Conservation (phyloP, 129 eudicot genomes). For the Tagetes patula region DNA sequence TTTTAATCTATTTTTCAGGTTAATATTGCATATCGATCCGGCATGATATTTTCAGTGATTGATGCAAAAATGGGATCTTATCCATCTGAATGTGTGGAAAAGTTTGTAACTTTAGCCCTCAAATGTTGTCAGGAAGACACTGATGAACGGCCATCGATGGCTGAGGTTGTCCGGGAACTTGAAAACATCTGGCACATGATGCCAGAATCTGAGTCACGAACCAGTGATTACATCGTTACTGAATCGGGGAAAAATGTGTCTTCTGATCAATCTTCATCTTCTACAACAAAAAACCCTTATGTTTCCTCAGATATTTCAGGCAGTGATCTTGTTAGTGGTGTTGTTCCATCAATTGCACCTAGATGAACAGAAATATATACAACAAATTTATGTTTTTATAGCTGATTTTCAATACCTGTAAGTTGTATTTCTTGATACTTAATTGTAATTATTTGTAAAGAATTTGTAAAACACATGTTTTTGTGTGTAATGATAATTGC, state of each 20-base stretch:
- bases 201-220: conserved; percentile 62
- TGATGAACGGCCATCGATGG: conserved; percentile 74
- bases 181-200: conserved; percentile 63
- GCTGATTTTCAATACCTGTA: conserved; percentile 4
- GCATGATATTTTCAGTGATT: conserved; percentile 69
- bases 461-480: too few species aligned
- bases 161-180: conserved; percentile 77
- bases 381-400: not conserved
- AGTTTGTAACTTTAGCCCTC: conserved; percentile 66
- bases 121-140: conserved; percentile 89
- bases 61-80: conserved; percentile 84
- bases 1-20: conserved; percentile 46
- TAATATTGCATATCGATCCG: conserved; percentile 66
- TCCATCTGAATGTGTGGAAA: conserved; percentile 81
- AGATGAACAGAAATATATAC: conserved; percentile 39
- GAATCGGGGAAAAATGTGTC: conserved; percentile 26
- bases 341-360: conserved; percentile 60
- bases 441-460: too few species aligned
- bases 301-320: conserved; percentile 72
- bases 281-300: conserved; percentile 45
- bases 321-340: conserved; percentile 89
- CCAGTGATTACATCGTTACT: conserved; percentile 18
- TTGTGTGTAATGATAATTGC: not conserved
- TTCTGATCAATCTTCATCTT: conserved; percentile 46
- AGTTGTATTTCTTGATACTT: not conserved